These are phyloP conservation scores for Wickerhamomyces kurtzmanii DNA, from an alignment of 805 yeast species.

Conservation along the genomic window DNA sequence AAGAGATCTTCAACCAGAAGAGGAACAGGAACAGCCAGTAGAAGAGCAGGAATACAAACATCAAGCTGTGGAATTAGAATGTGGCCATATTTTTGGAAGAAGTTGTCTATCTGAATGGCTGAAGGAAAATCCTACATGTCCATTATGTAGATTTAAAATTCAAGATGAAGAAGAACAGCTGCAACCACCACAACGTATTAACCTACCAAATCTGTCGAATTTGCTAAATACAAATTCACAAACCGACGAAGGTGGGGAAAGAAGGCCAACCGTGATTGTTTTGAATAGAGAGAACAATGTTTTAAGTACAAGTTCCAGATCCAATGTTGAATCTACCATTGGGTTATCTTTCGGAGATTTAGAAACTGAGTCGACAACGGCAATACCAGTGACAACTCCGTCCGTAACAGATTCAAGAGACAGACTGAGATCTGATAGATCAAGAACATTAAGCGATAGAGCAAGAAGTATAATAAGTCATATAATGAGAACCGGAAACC, in stretches of 20 bases:
- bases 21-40: conserved; percentile 1
- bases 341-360: too few species aligned
- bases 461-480: too few species aligned
- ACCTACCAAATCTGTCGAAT: conserved; percentile 10
- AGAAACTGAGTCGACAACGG: too few species aligned
- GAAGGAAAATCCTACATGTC: conserved; percentile 64
- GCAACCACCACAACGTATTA: conserved; percentile 10
- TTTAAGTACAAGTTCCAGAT: conserved; percentile 8
- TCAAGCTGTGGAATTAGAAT: conserved; percentile 65
- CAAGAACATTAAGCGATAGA: too few species aligned
- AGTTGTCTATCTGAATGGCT: conserved; percentile 86
- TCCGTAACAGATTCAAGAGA: too few species aligned
- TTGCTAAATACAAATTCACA: conserved; percentile 6
- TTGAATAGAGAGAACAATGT: conserved; percentile 11
- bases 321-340: too few species aligned
- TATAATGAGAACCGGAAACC: too few species aligned
- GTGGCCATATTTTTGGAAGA: conserved; percentile 81
- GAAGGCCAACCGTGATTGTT: conserved; percentile 9
- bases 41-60: conserved; percentile 34
- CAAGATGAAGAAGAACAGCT: conserved; percentile 6
- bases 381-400: too few species aligned
- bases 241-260: conserved; percentile 1
- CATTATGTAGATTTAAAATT: conserved; percentile 61
- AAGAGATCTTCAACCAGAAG: conserved; percentile 2
- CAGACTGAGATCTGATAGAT: too few species aligned